Evolutionary conservation across 2,329 filamentous ascomycete genomes (phyloP).

Genomic region (Neofusicoccum ribis): DNA sequence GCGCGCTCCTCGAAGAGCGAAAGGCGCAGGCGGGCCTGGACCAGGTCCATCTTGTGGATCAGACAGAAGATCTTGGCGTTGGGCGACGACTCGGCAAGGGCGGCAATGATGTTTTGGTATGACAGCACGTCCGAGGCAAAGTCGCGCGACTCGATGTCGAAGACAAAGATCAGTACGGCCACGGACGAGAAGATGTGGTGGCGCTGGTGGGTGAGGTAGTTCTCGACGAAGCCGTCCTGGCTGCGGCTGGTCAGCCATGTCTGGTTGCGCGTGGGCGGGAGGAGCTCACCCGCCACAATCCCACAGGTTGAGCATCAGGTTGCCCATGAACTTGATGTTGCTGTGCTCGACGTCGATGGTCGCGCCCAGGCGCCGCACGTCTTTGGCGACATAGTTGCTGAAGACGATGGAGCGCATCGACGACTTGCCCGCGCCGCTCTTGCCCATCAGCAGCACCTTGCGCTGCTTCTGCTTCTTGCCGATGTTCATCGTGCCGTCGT

Average conservation of each 20-base stretch:
- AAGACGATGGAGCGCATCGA: constrained; percentile 99
- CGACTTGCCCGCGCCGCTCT: constrained; percentile 95
- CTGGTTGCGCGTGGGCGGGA: neutral
- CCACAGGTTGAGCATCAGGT: constrained; percentile 96
- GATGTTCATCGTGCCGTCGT: constrained; percentile 33
- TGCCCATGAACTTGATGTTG: constrained; percentile 98
- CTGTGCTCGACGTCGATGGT: constrained; percentile 98
- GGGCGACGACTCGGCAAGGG: constrained; percentile 81
- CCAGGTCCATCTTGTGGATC: constrained; percentile 98
- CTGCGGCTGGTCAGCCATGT: constrained; percentile 43
- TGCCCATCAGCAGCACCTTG: constrained; percentile 68
- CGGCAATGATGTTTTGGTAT: constrained; percentile 86
- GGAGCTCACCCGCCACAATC: constrained; percentile 79
- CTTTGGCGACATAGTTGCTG: constrained; percentile 96
- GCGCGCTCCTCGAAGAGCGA: constrained; percentile 83
- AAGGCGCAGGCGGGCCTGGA: constrained; percentile 76
- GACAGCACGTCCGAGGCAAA: constrained; percentile 90
- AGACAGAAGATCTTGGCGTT: constrained; percentile 86
- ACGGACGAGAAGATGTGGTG: constrained; percentile 96
- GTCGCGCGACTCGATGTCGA: constrained; percentile 95
- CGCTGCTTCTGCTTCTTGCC: constrained; percentile 54
- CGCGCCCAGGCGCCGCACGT: constrained; percentile 86
- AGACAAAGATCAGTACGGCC: constrained; percentile 97
- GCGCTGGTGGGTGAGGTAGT: constrained; percentile 93
- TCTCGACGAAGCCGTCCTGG: constrained; percentile 98